Evolutionary conservation across 345 rosid genomes (phyloP).

Genomic region (Euphorbia peplus): DNA sequence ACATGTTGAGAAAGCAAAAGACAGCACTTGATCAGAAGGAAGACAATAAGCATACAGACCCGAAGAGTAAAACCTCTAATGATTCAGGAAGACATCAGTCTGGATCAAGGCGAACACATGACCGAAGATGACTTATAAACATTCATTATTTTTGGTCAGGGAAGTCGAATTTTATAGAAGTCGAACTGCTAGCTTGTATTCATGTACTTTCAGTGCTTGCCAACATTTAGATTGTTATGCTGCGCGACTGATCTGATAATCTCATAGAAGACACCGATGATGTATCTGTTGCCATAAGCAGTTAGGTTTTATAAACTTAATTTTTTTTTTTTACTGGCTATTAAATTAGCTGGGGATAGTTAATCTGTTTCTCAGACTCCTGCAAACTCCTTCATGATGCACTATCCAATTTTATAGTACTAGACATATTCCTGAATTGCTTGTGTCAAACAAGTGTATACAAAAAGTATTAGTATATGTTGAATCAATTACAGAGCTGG

Average conservation of each 20-base stretch:
- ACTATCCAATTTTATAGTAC: too few species aligned
- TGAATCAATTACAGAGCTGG: too few species aligned
- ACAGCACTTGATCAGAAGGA: conserved; percentile 35
- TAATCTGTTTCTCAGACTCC: not conserved
- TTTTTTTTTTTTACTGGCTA: not conserved
- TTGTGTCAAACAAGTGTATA: too few species aligned
- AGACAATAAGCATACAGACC: conserved; percentile 39
- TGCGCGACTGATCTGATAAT: not conserved
- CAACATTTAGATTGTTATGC: not conserved
- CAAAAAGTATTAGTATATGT: too few species aligned
- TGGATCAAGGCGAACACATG: conserved; percentile 46
- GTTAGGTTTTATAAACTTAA: not conserved
- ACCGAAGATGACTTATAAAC: conserved; percentile 29
- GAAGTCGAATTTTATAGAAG: conserved; percentile 7
- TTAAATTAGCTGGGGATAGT: not conserved
- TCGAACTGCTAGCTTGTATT: not conserved
- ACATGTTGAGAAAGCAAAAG: conserved; percentile 56
- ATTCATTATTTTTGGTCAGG: conserved; percentile 1
- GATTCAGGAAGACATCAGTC: conserved; percentile 37
- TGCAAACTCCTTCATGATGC: not conserved
- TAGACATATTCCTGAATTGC: too few species aligned
- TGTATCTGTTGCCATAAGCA: not conserved
- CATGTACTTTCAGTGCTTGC: not conserved
- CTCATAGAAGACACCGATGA: not conserved
- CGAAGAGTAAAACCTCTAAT: conserved; percentile 43